A percentile compares a stretch with the other conserved stretches of the same genome.
These are phyloP conservation scores for Epichloe glyceriae DNA, from an alignment of 2,329 filamentous ascomycete genomes.

Conservation along the genomic window DNA sequence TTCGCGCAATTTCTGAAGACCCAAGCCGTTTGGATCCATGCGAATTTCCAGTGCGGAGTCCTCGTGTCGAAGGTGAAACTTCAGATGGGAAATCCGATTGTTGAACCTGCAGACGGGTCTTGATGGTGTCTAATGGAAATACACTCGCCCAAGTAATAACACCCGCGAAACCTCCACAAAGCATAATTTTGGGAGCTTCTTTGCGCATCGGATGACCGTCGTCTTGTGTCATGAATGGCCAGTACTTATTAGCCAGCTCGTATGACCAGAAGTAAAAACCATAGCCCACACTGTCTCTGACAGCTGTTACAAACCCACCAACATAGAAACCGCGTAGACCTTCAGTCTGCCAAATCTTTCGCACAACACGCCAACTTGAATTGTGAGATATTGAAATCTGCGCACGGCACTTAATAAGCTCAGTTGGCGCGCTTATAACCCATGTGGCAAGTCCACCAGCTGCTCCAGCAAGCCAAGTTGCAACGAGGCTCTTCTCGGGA, in stretches of 20 bases:
- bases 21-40: slow-evolving; percentile 22
- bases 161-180: slow-evolving; percentile 80
- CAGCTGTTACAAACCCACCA: slow-evolving; percentile 67
- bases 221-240: slow-evolving; percentile 24
- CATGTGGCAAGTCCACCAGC: slow-evolving; percentile 75
- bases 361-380: slow-evolving; percentile 53
- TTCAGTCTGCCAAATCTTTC: slow-evolving; percentile 40
- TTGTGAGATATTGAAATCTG: slow-evolving; percentile 43
- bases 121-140: slow-evolving; percentile 84
- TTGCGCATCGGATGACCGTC: slow-evolving; percentile 19
- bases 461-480: slow-evolving; percentile 69
- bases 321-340: slow-evolving; percentile 64
- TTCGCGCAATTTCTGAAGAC: slow-evolving; percentile 50
- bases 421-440: slow-evolving; percentile 75
- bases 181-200: slow-evolving; percentile 49
- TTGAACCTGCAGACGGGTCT: slow-evolving; percentile 82
- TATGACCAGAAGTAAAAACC: slow-evolving; percentile 97
- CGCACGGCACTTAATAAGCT: slow-evolving; percentile 79
- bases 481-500: slow-evolving; percentile 38
- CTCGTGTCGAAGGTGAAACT: neutral
- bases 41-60: neutral
- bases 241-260: slow-evolving; percentile 54
- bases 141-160: slow-evolving; percentile 81
- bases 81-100: slow-evolving; percentile 13
- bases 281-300: slow-evolving; percentile 84